Conservation (phyloP, 2,329 filamentous ascomycete genomes). For the Ophiostoma ips region DNA sequence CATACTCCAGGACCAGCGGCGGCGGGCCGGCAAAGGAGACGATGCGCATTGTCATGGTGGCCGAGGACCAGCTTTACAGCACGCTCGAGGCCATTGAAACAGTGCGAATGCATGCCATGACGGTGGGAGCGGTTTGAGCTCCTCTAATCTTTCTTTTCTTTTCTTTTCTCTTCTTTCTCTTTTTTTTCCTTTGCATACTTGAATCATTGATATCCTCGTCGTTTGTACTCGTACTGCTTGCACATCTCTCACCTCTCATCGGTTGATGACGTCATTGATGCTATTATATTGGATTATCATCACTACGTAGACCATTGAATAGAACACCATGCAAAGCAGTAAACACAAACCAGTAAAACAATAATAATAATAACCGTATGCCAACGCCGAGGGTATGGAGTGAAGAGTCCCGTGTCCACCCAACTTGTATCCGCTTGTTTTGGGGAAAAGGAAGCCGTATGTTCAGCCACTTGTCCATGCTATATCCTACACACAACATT, state of each 20-base stretch:
- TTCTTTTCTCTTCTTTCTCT: not conserved
- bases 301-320: not conserved
- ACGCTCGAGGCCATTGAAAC: not conserved
- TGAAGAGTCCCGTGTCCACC: slow-evolving; percentile 14
- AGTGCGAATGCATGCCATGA: not conserved
- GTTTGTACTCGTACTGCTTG: not conserved
- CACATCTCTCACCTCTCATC: not conserved
- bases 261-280: not conserved
- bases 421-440: no score
- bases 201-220: no score
- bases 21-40: not conserved
- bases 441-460: no score
- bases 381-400: slow-evolving; percentile 11
- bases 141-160: not conserved
- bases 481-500: not conserved
- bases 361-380: not conserved
- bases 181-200: not conserved
- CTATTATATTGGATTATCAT: not conserved
- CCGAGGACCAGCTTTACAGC: slow-evolving; percentile 1
- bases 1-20: not conserved
- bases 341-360: not conserved
- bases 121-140: no score
- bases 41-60: slow-evolving; percentile 6
- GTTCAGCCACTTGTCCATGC: not conserved
- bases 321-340: not conserved